Conservation (phyloP, 148 eudicot genomes). For the Beta vulgaris region DNA sequence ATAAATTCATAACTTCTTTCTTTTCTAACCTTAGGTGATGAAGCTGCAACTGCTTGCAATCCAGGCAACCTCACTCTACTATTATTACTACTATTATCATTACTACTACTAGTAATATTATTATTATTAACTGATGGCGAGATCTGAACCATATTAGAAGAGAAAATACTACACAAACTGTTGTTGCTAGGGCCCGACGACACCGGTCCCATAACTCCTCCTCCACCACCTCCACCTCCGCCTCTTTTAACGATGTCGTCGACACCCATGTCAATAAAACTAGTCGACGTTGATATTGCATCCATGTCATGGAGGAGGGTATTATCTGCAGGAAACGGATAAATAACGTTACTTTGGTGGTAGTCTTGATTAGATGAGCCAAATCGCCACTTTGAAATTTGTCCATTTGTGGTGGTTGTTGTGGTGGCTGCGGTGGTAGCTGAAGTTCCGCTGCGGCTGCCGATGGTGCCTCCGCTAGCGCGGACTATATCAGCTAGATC, state of each 20-base stretch:
- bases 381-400: conserved; percentile 8
- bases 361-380: conserved; percentile 3
- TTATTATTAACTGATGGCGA: not conserved
- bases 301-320: conserved; percentile 18
- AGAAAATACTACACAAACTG: not conserved
- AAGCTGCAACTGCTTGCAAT: not conserved
- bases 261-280: conserved; percentile 4
- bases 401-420: not conserved
- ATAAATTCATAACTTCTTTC: conserved; percentile 1
- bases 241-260: not conserved
- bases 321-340: not conserved
- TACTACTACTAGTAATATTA: not conserved
- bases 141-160: conserved; percentile 20
- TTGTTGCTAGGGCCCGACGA: not conserved
- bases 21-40: conserved; percentile 12
- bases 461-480: conserved; percentile 32
- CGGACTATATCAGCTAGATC: conserved; percentile 73
- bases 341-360: conserved; percentile 8
- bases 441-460: not conserved
- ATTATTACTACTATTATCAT: not conserved
- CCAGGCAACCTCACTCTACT: not conserved
- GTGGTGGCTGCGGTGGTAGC: not conserved
- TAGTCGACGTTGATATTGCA: not conserved
- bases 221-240: not conserved
- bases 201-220: not conserved